A percentile compares a stretch with the other conserved stretches of the same genome.
Conservation (phyloP, 106 monocot species). For the Iris macrosiphon region DNA sequence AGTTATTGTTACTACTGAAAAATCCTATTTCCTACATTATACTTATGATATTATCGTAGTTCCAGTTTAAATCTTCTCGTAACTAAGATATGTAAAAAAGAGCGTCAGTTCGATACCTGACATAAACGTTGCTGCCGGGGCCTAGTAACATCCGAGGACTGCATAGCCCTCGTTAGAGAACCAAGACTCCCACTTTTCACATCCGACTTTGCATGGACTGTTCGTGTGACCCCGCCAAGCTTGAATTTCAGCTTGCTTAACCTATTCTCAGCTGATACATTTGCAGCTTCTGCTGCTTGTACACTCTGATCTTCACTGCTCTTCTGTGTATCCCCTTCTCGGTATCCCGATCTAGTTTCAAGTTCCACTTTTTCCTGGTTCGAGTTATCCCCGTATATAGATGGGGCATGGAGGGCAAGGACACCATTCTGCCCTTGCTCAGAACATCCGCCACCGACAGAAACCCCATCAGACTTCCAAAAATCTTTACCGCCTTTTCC, state of each 20-base stretch:
- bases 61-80: too few species aligned
- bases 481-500: slow-evolving; percentile 19
- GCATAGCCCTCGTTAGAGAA: slow-evolving; percentile 19
- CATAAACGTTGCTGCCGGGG: slow-evolving; percentile 21
- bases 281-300: slow-evolving; percentile 1
- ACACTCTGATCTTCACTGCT: too few species aligned
- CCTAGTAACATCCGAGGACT: slow-evolving; percentile 28
- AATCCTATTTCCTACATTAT: too few species aligned
- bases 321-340: not conserved
- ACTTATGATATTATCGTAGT: too few species aligned
- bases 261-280: slow-evolving; percentile 28
- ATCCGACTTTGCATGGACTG: slow-evolving; percentile 47
- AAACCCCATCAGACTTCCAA: slow-evolving; percentile 20
- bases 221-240: slow-evolving; percentile 57
- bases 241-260: slow-evolving; percentile 54
- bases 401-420: too few species aligned
- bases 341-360: slow-evolving; percentile 13
- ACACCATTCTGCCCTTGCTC: slow-evolving; percentile 15
- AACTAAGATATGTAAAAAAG: too few species aligned
- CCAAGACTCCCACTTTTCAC: slow-evolving; percentile 10
- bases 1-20: too few species aligned
- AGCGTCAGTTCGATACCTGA: too few species aligned
- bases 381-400: slow-evolving; percentile 17
- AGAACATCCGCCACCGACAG: too few species aligned
- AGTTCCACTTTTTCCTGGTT: slow-evolving; percentile 15